phyloP scores from a whole-genome alignment of 805 yeast genomes.

The Teunomyces panamensis region DNA sequence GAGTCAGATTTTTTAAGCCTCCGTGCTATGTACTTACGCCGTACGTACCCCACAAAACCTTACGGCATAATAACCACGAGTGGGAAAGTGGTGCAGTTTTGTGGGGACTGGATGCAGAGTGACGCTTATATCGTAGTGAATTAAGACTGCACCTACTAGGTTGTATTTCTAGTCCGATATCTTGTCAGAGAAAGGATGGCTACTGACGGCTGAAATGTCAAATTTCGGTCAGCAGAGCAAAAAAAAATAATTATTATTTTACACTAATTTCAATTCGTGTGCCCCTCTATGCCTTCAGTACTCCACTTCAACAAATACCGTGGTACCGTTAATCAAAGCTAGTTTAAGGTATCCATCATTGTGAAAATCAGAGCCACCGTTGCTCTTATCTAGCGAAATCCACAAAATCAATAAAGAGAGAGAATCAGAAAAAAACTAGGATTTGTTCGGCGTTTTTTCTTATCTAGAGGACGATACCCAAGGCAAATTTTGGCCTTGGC shows the following conservation, averaged over 20 bases:
- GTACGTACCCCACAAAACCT: background rate
- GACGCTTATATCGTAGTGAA: no score
- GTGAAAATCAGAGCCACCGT: background rate
- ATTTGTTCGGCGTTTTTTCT: constrained; percentile 1
- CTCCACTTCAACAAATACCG: no score
- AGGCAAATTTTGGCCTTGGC: constrained; percentile 1
- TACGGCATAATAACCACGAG: background rate
- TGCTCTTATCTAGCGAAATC: background rate
- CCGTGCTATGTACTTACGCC: no score
- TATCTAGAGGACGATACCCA: background rate
- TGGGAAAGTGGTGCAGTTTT: background rate
- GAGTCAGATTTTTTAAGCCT: no score
- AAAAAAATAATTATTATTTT: background rate
- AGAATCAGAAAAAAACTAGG: background rate
- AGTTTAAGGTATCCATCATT: background rate
- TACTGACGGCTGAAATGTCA: background rate
- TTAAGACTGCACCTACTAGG: background rate
- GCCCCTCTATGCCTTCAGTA: no score
- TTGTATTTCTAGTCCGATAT: background rate
- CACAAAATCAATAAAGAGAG: background rate
- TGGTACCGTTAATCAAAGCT: no score
- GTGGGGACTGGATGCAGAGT: background rate
- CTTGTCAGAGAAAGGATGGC: background rate
- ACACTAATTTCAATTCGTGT: background rate
- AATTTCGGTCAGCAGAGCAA: background rate